A percentile compares a stretch with the other conserved stretches of the same genome.
Conservation (phyloP, 768 basidiomycete genomes). For the Ramaria sp. region DNA sequence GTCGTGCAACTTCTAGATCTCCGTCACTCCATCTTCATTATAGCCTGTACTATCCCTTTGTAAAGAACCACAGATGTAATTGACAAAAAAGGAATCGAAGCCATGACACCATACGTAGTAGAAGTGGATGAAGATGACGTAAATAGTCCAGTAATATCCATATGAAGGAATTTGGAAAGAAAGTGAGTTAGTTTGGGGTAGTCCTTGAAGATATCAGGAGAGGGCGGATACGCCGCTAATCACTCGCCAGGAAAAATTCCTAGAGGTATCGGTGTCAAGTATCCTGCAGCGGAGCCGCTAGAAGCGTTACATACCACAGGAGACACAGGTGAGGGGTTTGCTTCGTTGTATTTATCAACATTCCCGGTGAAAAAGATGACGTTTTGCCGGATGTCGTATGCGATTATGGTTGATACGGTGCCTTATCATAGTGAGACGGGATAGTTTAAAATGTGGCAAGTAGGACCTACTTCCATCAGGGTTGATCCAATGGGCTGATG, state of each 20-base stretch:
- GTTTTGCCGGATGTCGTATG: neutral
- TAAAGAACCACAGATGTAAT: too few relatives aligned
- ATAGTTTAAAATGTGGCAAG: neutral
- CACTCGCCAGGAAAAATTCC: neutral
- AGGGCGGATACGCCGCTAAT: neutral
- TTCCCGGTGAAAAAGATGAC: neutral
- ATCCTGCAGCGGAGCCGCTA: neutral
- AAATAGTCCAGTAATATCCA: too few relatives aligned
- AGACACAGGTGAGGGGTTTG: neutral
- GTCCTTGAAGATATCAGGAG: too few relatives aligned
- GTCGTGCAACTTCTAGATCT: too few relatives aligned
- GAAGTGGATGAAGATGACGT: too few relatives aligned
- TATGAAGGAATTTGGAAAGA: too few relatives aligned
- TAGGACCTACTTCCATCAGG: neutral
- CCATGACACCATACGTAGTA: too few relatives aligned
- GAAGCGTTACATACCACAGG: neutral
- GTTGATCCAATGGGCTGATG: constrained; percentile 2
- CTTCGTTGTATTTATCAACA: neutral
- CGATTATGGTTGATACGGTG: neutral
- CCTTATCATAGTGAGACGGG: neutral
- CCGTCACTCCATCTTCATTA: too few relatives aligned
- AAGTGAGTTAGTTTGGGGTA: too few relatives aligned
- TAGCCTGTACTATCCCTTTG: too few relatives aligned
- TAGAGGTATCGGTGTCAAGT: neutral
- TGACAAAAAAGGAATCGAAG: too few relatives aligned